Base-by-base conservation (phyloP, 352 stramenopile species). In the Pythium dissotocum region DNA sequence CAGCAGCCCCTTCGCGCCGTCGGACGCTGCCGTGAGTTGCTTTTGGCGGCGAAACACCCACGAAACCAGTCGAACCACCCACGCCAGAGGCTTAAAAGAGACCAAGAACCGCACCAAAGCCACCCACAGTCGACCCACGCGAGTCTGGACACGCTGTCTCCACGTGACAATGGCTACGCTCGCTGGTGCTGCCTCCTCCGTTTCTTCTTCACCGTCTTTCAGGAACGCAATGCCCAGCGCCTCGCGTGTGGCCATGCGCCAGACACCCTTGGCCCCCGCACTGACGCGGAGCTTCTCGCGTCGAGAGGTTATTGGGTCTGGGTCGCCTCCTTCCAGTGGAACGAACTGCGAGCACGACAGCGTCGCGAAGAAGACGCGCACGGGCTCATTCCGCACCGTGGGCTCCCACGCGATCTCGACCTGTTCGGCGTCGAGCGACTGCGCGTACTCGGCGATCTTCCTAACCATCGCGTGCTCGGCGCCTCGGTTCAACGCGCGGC, bases 391-490 rank as follows among this genome's bases (percentile, higher is more conserved):
- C 2, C 83, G 75, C 57, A 84, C 82, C 10, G 83, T 92, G 33
- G 77, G 82, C 40, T 92, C 82, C 82, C 83, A 92, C 2, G 42
- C 30, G 14, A 91, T 55, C 13, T 14, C 53, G 52, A 52, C 52
- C 5, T 14, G 10, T 2, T 58, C 55, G 8, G 65, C 62, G 16
- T 54, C 55, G 26, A 28, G 33, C 21, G 42, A 59, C 6, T 36
- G 16, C 46, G 81, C 80, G 1, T 79, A 42, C 57, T 80, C 76
- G 13, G 80, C 71, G 4, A 90, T 69, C 71, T 69, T 77, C 53
- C 77, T 72, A 36, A 87, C 42, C 80, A 91, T 87, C 18, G 81
- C 79, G 58, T 93, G 83, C 54, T 93, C 83, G 12, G 90, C 80
- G 24, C 83, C 81, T 6, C 85, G 81, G 49, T 93, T 91, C 9